Percentiles rank a stretch among this genome's conserved stretches.
phyloP scores from a whole-genome alignment of 2,329 filamentous ascomycete species.

The Dendrostoma leiphaemia region DNA sequence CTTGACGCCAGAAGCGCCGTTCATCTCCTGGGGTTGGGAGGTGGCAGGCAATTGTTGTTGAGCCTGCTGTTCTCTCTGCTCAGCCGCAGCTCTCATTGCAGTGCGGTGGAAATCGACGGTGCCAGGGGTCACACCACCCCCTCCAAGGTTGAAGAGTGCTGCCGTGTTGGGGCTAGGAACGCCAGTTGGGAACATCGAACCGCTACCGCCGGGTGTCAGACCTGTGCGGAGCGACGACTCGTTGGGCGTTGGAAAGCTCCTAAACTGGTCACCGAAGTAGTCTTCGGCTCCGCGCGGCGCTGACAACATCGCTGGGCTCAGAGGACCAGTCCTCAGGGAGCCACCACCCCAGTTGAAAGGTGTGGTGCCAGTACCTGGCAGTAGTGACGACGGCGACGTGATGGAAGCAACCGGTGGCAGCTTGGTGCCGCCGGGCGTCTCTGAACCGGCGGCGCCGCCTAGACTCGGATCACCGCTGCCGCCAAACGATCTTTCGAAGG shows the following conservation, averaged over 20 bases:
- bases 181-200: constrained; percentile 84
- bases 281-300: constrained; percentile 80
- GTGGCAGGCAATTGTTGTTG: constrained; percentile 36
- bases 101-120: constrained; percentile 95
- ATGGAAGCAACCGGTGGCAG: constrained; percentile 87
- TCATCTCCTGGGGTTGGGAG: constrained; percentile 55
- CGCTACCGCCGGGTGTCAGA: constrained; percentile 88
- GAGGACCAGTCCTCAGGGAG: constrained; percentile 83
- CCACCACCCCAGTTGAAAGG: constrained; percentile 78
- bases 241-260: constrained; percentile 91
- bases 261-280: constrained; percentile 80
- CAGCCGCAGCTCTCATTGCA: constrained; percentile 75
- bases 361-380: constrained; percentile 70
- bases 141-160: constrained; percentile 75
- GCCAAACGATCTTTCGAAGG: constrained; percentile 93
- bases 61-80: constrained; percentile 51
- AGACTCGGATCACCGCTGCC: constrained; percentile 38
- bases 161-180: constrained; percentile 84
- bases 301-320: constrained; percentile 96
- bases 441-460: constrained; percentile 37
- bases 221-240: constrained; percentile 91
- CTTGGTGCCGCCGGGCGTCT: constrained; percentile 80
- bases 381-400: constrained; percentile 82
- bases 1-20: constrained; percentile 41
- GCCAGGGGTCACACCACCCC: constrained; percentile 80